Conservation (phyloP, 345 rosid species). For the Hibiscus mutabilis region DNA sequence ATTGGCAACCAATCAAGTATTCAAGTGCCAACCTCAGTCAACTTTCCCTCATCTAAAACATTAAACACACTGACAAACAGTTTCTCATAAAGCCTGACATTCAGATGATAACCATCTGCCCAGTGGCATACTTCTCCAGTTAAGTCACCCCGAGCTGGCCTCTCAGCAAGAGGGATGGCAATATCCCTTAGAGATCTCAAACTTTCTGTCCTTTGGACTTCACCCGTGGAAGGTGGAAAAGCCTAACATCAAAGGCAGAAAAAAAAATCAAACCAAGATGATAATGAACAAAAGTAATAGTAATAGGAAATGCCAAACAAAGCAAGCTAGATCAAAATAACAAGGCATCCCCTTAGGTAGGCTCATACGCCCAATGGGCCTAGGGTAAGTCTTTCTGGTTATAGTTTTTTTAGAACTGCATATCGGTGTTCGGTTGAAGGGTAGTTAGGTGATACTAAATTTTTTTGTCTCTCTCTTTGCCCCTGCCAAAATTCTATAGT, state of each 20-base stretch:
- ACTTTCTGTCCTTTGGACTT: constrained; percentile 89
- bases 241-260: constrained; percentile 33
- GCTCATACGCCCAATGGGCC: too few species aligned
- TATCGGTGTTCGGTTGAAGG: too few species aligned
- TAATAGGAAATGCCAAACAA: not conserved
- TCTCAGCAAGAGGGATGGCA: constrained; percentile 89
- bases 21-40: constrained; percentile 64
- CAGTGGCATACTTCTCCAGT: constrained; percentile 99
- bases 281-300: constrained; percentile 1
- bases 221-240: constrained; percentile 75
- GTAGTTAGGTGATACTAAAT: too few species aligned
- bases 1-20: constrained; percentile 13
- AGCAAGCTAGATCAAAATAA: not conserved
- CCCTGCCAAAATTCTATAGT: too few species aligned
- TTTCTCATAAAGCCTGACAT: constrained; percentile 83
- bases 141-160: constrained; percentile 95
- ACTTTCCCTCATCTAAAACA: constrained; percentile 91
- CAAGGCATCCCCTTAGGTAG: too few species aligned
- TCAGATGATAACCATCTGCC: constrained; percentile 97
- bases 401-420: too few species aligned
- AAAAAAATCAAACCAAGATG: constrained; percentile 11
- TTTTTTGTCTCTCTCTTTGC: too few species aligned
- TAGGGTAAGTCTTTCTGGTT: too few species aligned
- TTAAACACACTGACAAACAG: constrained; percentile 88
- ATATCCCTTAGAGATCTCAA: constrained; percentile 81